phyloP scores from a whole-genome alignment of 108 stramenopile genomes.

The Cylindrotheca closterium region DNA sequence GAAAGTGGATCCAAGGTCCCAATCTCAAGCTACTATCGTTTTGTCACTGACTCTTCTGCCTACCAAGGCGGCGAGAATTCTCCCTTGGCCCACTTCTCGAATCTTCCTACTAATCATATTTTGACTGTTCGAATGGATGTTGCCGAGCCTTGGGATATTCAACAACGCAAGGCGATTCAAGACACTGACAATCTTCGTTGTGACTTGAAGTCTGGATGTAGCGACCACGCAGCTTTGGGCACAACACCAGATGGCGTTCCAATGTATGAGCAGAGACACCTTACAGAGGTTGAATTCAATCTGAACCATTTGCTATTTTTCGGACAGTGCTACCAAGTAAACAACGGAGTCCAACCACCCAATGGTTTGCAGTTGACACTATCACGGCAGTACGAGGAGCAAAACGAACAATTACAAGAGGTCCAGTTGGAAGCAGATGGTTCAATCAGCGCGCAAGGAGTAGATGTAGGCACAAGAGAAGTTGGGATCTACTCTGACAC shows the following conservation, averaged over 20 bases:
- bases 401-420: slow-evolving; percentile 25
- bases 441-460: slow-evolving; percentile 8
- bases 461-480: not conserved
- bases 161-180: slow-evolving; percentile 77
- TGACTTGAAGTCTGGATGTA: slow-evolving; percentile 65
- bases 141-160: slow-evolving; percentile 96
- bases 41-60: slow-evolving; percentile 74
- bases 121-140: slow-evolving; percentile 95
- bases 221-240: slow-evolving; percentile 47
- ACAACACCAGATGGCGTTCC: not conserved
- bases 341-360: slow-evolving; percentile 57
- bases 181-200: slow-evolving; percentile 97
- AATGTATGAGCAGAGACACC: slow-evolving; percentile 21
- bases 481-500: slow-evolving; percentile 78
- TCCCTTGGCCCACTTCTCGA: slow-evolving; percentile 74
- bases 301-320: slow-evolving; percentile 87
- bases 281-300: slow-evolving; percentile 80
- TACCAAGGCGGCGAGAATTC: slow-evolving; percentile 29
- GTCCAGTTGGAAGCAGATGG: slow-evolving; percentile 47
- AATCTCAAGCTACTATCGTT: slow-evolving; percentile 92
- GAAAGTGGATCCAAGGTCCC: slow-evolving; percentile 74
- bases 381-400: slow-evolving; percentile 28
- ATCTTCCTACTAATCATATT: slow-evolving; percentile 85
- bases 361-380: slow-evolving; percentile 94
- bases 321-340: slow-evolving; percentile 91